Conservation (phyloP, 1,284 basidiomycete genomes). For the Calocybe gambosa region DNA sequence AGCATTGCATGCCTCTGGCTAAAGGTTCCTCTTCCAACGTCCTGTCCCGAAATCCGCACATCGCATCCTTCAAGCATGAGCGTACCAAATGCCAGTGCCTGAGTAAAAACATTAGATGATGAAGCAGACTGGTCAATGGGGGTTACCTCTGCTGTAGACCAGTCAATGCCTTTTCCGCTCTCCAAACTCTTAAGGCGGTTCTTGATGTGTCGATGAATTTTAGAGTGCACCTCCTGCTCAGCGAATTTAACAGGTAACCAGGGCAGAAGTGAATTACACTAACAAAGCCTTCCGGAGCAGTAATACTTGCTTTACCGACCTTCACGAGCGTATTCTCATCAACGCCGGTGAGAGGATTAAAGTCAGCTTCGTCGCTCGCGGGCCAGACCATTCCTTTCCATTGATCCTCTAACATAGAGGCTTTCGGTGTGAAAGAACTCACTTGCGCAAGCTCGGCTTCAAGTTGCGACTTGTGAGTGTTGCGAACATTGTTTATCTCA, state of each 20-base stretch:
- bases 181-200: slow-evolving; percentile 69
- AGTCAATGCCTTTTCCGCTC: slow-evolving; percentile 70
- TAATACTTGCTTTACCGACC: slow-evolving; percentile 67
- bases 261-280: slow-evolving; percentile 24
- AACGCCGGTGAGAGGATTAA: slow-evolving; percentile 68
- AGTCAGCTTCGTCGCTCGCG: slow-evolving; percentile 41
- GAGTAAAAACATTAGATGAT: background rate
- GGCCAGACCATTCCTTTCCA: slow-evolving; percentile 79
- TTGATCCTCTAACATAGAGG: slow-evolving; percentile 52
- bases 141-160: slow-evolving; percentile 81
- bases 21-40: slow-evolving; percentile 86
- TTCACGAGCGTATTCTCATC: slow-evolving; percentile 40
- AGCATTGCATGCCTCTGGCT: slow-evolving; percentile 90
- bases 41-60: slow-evolving; percentile 84
- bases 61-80: slow-evolving; percentile 76
- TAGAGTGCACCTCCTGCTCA: slow-evolving; percentile 67
- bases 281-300: slow-evolving; percentile 72
- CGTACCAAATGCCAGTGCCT: slow-evolving; percentile 82
- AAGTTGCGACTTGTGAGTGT: slow-evolving; percentile 54
- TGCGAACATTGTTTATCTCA: slow-evolving; percentile 46
- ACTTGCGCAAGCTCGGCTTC: slow-evolving; percentile 51
- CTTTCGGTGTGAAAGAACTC: slow-evolving; percentile 41
- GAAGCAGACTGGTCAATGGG: background rate
- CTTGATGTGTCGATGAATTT: slow-evolving; percentile 76
- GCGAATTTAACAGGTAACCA: background rate